Evolutionary conservation across 345 rosid species (phyloP).

Genomic region (Acer yangbiense): DNA sequence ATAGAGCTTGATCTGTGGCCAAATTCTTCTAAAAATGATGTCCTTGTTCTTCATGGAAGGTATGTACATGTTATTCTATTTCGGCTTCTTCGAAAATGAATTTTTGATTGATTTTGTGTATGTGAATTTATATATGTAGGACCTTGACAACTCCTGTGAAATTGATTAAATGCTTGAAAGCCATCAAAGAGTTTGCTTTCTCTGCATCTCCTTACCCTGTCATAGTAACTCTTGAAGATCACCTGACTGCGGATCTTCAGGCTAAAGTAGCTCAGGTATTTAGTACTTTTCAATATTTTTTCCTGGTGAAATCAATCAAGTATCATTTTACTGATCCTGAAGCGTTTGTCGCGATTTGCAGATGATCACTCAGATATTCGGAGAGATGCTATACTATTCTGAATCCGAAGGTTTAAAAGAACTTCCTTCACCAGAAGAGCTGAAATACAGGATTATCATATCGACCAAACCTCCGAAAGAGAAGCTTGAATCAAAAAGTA

Average conservation of each 20-base stretch:
- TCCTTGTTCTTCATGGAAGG: slow-evolving; percentile 91
- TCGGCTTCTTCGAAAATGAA: not conserved
- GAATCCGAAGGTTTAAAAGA: slow-evolving; percentile 50
- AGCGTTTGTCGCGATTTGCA: slow-evolving; percentile 16
- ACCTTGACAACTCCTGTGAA: slow-evolving; percentile 80
- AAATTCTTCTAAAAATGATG: slow-evolving; percentile 61
- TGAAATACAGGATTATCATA: slow-evolving; percentile 55
- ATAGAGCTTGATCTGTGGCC: slow-evolving; percentile 97
- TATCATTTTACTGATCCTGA: slow-evolving; percentile 3
- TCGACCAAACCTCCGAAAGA: slow-evolving; percentile 70
- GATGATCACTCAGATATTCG: slow-evolving; percentile 62
- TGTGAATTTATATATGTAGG: slow-evolving; percentile 35
- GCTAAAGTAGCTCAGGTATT: slow-evolving; percentile 64
- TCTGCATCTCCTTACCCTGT: slow-evolving; percentile 67
- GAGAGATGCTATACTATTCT: slow-evolving; percentile 50
- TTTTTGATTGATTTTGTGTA: slow-evolving; percentile 10
- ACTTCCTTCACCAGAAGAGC: slow-evolving; percentile 75
- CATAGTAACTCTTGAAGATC: slow-evolving; percentile 78
- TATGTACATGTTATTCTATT: slow-evolving; percentile 14
- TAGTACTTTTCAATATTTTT: slow-evolving; percentile 33
- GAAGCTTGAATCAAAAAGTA: slow-evolving; percentile 36
- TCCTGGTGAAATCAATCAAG: not conserved
- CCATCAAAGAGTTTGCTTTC: slow-evolving; percentile 71
- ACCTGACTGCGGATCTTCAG: slow-evolving; percentile 70
- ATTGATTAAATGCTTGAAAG: slow-evolving; percentile 61